Percentiles rank a stretch among this genome's conserved stretches.
Evolutionary conservation across 495 filamentous ascomycete species (phyloP).

Genomic region (Clavariopsis aquatica): DNA sequence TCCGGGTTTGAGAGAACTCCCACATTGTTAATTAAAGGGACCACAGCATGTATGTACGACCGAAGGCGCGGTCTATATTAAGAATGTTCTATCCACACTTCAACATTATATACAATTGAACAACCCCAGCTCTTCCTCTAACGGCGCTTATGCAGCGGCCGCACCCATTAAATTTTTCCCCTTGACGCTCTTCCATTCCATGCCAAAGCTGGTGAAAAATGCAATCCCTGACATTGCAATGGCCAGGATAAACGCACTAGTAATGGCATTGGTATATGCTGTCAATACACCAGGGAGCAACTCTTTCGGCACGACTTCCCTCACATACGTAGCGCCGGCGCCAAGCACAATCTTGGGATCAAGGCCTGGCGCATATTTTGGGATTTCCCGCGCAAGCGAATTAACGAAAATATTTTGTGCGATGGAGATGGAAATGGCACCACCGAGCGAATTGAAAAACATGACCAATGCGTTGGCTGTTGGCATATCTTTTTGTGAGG

Average conservation of each 20-base stretch:
- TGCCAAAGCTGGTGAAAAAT: conserved; percentile 36
- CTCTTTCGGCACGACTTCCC: conserved; percentile 36
- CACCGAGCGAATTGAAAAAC: conserved; percentile 47
- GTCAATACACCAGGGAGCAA: conserved; percentile 39
- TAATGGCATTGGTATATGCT: conserved; percentile 43
- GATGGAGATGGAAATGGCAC: conserved; percentile 41
- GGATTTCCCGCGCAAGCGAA: conserved; percentile 35
- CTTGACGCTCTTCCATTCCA: conserved; percentile 48
- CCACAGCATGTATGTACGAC: too few species aligned
- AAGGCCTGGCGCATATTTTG: conserved; percentile 33
- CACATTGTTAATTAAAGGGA: too few species aligned
- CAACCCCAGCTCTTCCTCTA: neutral
- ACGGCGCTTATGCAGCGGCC: conserved; percentile 14
- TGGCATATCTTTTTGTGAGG: conserved; percentile 41
- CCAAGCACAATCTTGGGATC: conserved; percentile 38
- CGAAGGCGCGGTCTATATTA: neutral
- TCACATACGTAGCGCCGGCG: conserved; percentile 43
- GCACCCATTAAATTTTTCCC: conserved; percentile 39
- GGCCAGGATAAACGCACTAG: conserved; percentile 39
- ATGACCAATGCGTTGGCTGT: conserved; percentile 43
- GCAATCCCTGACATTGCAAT: conserved; percentile 38
- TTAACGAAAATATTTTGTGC: conserved; percentile 48
- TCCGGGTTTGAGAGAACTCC: too few species aligned
- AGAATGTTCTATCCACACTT: neutral
- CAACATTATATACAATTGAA: neutral